Evolutionary conservation across 768 basidiomycete genomes (phyloP).

Genomic region (Tremella yokohamensis): DNA sequence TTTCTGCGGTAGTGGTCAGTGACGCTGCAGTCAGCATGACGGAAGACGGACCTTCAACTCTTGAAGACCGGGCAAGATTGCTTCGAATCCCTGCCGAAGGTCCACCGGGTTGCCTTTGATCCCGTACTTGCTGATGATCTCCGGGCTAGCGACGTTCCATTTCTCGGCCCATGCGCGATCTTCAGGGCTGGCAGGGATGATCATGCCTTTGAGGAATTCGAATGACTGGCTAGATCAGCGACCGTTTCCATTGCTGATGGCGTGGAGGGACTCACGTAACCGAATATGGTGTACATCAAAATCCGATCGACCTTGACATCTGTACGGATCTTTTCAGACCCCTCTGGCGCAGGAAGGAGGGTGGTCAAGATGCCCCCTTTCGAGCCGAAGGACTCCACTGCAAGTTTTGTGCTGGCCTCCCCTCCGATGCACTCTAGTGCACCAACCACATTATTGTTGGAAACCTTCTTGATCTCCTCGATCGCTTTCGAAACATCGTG

Average conservation of each 20-base stretch:
- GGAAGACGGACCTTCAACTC: slow-evolving; percentile 18
- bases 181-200: slow-evolving; percentile 25
- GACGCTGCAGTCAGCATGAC: too few relatives aligned
- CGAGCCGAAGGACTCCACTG: slow-evolving; percentile 21
- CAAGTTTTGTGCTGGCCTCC: slow-evolving; percentile 25
- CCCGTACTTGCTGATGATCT: slow-evolving; percentile 26
- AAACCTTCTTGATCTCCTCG: slow-evolving; percentile 36
- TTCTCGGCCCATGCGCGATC: slow-evolving; percentile 25
- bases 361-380: slow-evolving; percentile 27
- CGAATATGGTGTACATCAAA: slow-evolving; percentile 35
- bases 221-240: slow-evolving; percentile 27
- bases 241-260: not conserved
- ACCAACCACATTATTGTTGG: slow-evolving; percentile 22
- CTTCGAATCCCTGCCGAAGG: slow-evolving; percentile 46
- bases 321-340: slow-evolving; percentile 15
- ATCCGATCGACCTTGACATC: slow-evolving; percentile 28
- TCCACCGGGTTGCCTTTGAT: slow-evolving; percentile 41
- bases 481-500: slow-evolving; percentile 28
- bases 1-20: slow-evolving; percentile 10
- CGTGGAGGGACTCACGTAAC: slow-evolving; percentile 18
- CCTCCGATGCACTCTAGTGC: slow-evolving; percentile 35
- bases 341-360: slow-evolving; percentile 21
- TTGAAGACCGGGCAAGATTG: slow-evolving; percentile 26
- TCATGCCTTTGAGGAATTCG: slow-evolving; percentile 25
- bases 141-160: slow-evolving; percentile 11